Evolutionary conservation across 495 filamentous ascomycete species (phyloP).

Genomic region (Darksidea phi): DNA sequence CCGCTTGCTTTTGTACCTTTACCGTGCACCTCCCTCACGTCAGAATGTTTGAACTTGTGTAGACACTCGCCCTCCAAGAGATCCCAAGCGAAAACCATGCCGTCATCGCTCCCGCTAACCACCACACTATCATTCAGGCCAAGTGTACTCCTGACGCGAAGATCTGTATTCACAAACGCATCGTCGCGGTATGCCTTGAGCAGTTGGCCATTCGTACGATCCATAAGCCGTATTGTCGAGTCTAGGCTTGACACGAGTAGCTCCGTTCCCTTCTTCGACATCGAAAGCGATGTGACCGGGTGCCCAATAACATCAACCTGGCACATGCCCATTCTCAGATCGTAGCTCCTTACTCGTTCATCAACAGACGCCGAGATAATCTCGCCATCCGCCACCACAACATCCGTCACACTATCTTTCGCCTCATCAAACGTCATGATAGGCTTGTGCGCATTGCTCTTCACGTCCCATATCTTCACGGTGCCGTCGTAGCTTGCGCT

Average conservation of each 20-base stretch:
- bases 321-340: constrained; percentile 76
- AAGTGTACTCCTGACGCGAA: constrained; percentile 40
- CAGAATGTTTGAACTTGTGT: constrained; percentile 39
- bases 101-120: constrained; percentile 79
- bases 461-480: constrained; percentile 82
- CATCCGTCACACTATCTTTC: constrained; percentile 66
- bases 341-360: constrained; percentile 78
- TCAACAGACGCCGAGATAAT: constrained; percentile 79
- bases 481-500: constrained; percentile 78
- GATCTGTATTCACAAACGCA: constrained; percentile 39
- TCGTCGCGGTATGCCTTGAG: constrained; percentile 63
- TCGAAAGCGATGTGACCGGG: constrained; percentile 63
- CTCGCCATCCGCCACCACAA: constrained; percentile 57
- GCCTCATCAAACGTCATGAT: constrained; percentile 79
- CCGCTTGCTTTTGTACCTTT: constrained; percentile 32
- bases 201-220: constrained; percentile 69
- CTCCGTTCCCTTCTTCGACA: constrained; percentile 69
- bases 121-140: constrained; percentile 67
- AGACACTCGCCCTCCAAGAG: constrained; percentile 71
- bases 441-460: constrained; percentile 60
- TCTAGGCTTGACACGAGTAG: constrained; percentile 76
- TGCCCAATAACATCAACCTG: constrained; percentile 70
- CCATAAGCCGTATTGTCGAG: constrained; percentile 74
- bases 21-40: constrained; percentile 15
- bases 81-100: constrained; percentile 85